Percentiles rank a stretch among this genome's conserved stretches.
Evolutionary conservation across 306 rosid species (phyloP).

Genomic region (Corylus avellana): DNA sequence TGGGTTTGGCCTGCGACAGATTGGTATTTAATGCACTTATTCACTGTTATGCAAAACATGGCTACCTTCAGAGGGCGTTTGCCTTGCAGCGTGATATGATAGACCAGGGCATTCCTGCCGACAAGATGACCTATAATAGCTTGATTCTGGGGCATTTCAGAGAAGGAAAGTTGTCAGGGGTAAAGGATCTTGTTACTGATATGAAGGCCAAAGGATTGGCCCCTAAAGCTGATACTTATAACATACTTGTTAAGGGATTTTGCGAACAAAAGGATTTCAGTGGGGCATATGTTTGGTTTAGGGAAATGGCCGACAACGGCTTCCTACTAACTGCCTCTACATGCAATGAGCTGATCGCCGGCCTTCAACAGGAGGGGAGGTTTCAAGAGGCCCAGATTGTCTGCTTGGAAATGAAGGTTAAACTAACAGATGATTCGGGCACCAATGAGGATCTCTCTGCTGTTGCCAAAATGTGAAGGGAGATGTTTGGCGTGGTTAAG

Average conservation of each 20-base stretch:
- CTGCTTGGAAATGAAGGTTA: constrained; percentile 52
- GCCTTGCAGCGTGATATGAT: constrained; percentile 60
- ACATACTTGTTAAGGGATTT: constrained; percentile 67
- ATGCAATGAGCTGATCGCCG: constrained; percentile 52
- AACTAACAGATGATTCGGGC: constrained; percentile 34
- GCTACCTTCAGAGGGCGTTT: constrained; percentile 52
- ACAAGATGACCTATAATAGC: constrained; percentile 77
- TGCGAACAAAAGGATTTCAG: constrained; percentile 60
- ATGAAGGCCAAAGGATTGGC: constrained; percentile 72
- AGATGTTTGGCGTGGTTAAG: not conserved
- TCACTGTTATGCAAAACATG: constrained; percentile 53
- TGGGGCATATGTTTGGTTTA: constrained; percentile 72
- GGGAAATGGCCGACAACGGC: constrained; percentile 58
- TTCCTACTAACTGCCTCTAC: constrained; percentile 37
- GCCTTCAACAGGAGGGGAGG: constrained; percentile 64
- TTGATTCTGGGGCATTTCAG: constrained; percentile 67
- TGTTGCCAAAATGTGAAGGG: constrained; percentile 23
- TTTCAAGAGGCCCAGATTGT: constrained; percentile 60
- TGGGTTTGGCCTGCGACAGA: constrained; percentile 64
- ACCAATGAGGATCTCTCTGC: constrained; percentile 22
- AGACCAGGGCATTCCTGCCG: constrained; percentile 48
- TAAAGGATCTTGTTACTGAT: constrained; percentile 52
- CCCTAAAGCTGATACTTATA: constrained; percentile 73
- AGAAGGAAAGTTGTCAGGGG: constrained; percentile 51
- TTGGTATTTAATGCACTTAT: constrained; percentile 58